Evolutionary conservation across 192 early-diverging fungal genomes (phyloP).

Genomic region (Linnemannia elongata): DNA sequence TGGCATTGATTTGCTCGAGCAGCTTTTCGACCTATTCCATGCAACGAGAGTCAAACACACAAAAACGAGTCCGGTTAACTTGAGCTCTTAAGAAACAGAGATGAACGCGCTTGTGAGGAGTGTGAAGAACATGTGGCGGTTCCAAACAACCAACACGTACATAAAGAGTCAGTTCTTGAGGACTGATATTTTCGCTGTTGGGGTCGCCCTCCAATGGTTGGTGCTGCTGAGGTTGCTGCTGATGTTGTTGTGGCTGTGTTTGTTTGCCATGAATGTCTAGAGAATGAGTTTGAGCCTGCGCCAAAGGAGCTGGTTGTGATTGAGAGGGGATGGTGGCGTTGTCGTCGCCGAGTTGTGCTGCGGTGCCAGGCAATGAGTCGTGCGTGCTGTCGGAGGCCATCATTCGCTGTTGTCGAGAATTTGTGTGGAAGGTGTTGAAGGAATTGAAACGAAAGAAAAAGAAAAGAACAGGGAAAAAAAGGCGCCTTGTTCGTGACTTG

Average conservation of each 20-base stretch:
- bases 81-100: background rate
- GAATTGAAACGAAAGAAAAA: background rate
- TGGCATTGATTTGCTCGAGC: conserved; percentile 49
- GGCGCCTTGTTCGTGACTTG: conserved; percentile 8
- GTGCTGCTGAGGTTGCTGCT: conserved; percentile 1
- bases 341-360: background rate
- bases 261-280: conserved; percentile 48
- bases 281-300: conserved; percentile 54
- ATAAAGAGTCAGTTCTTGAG: conserved; percentile 48
- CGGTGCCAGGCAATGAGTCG: background rate
- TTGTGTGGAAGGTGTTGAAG: background rate
- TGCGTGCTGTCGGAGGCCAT: conserved; percentile 37
- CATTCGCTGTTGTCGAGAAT: conserved; percentile 7
- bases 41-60: background rate
- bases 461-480: background rate
- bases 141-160: background rate
- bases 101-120: background rate
- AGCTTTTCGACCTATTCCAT: conserved; percentile 37
- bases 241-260: conserved; percentile 12
- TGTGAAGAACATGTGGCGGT: background rate
- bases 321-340: background rate
- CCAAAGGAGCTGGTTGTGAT: conserved; percentile 27
- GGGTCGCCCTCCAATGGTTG: conserved; percentile 11
- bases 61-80: too few relatives aligned
- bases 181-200: conserved; percentile 36